Conservation (phyloP, 1,139 yeast genomes). For the Chernovozyma aurita region DNA sequence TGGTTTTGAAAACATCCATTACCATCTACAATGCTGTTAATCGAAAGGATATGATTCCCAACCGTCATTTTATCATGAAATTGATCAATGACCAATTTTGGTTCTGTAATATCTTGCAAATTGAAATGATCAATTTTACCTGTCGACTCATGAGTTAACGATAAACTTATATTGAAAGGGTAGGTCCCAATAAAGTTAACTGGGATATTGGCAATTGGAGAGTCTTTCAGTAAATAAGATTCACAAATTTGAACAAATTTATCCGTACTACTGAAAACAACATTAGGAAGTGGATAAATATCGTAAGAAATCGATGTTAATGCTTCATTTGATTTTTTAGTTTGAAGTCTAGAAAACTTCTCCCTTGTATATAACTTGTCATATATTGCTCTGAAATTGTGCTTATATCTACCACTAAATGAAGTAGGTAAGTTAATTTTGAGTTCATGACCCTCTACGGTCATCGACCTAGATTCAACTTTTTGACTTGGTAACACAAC, state of each 20-base stretch:
- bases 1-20: conserved; percentile 59
- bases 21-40: conserved; percentile 57
- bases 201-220: conserved; percentile 47
- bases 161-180: conserved; percentile 59
- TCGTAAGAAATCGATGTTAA: conserved; percentile 51
- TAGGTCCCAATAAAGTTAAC: conserved; percentile 53
- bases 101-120: conserved; percentile 9
- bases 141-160: conserved; percentile 39
- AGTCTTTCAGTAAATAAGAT: conserved; percentile 30
- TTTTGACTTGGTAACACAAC: conserved; percentile 57
- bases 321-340: conserved; percentile 13
- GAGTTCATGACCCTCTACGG: conserved; percentile 22
- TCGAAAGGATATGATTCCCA: conserved; percentile 55
- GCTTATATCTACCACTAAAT: conserved; percentile 55
- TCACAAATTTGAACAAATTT: conserved; percentile 57
- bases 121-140: conserved; percentile 14
- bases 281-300: conserved; percentile 59
- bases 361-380: conserved; percentile 61
- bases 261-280: conserved; percentile 44
- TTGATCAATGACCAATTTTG: conserved; percentile 12
- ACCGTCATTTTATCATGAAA: conserved; percentile 12
- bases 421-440: conserved; percentile 30
- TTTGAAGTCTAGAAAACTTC: conserved; percentile 24
- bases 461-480: conserved; percentile 30
- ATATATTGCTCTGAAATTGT: conserved; percentile 56